Conservation (phyloP, 805 yeast genomes). For the Spencermartinsiella europaea region DNA sequence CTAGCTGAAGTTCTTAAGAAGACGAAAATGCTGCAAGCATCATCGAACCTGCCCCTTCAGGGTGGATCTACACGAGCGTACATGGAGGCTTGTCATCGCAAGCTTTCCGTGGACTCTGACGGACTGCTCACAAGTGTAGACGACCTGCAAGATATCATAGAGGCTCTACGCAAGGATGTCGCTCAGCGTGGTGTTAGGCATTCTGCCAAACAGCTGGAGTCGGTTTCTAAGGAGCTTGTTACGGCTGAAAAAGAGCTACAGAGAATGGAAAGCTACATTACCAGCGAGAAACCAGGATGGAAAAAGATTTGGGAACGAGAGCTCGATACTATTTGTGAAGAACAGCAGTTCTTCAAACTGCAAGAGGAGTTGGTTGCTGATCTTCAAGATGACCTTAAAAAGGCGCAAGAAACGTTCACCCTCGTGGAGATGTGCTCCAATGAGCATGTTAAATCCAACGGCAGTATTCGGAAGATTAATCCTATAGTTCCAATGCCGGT, state of each 20-base stretch:
- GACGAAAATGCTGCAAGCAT: conserved; percentile 12
- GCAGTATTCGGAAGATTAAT: conserved; percentile 34
- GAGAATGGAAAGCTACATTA: conserved; percentile 55
- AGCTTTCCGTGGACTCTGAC: conserved; percentile 75
- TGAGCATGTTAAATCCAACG: conserved; percentile 54
- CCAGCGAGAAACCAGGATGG: conserved; percentile 77
- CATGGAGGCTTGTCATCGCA: conserved; percentile 70
- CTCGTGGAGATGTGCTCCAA: conserved; percentile 76
- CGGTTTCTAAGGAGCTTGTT: conserved; percentile 58
- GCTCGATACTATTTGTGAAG: conserved; percentile 84
- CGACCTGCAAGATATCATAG: conserved; percentile 87
- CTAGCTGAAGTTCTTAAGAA: conserved; percentile 12
- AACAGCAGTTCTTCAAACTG: conserved; percentile 83
- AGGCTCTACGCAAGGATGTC: conserved; percentile 82
- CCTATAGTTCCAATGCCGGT: conserved; percentile 29
- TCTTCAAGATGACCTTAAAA: conserved; percentile 71
- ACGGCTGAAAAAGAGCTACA: conserved; percentile 50
- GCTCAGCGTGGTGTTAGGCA: conserved; percentile 87
- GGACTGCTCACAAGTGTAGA: conserved; percentile 71
- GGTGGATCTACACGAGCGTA: conserved; percentile 39
- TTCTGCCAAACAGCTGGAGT: conserved; percentile 61
- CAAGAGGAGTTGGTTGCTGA: conserved; percentile 84
- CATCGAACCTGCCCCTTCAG: conserved; percentile 11
- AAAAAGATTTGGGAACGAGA: conserved; percentile 89
- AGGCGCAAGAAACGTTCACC: conserved; percentile 75